Conservation (phyloP, 1,284 basidiomycete genomes). For the Fistulina hepatica region DNA sequence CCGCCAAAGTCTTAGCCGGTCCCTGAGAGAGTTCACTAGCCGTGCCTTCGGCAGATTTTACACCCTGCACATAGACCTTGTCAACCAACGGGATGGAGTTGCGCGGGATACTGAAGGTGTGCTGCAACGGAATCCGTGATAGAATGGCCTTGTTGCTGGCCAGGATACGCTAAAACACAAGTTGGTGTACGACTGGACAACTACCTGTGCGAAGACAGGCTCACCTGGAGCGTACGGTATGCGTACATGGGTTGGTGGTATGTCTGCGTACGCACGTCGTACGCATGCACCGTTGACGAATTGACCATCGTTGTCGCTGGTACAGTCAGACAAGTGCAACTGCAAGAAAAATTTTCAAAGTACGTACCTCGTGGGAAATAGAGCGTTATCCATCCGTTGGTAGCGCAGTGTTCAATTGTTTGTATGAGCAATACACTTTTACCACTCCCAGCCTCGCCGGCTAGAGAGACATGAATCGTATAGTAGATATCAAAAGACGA, state of each 20-base stretch:
- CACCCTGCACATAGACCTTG: no score
- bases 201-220: no score
- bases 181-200: no score
- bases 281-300: slow-evolving; percentile 66
- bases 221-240: slow-evolving; percentile 47
- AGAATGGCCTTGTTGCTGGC: slow-evolving; percentile 43
- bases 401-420: slow-evolving; percentile 60
- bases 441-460: slow-evolving; percentile 67
- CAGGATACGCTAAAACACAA: slow-evolving; percentile 45
- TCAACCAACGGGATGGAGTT: no score
- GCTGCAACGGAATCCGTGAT: no score
- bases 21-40: no score
- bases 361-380: slow-evolving; percentile 74
- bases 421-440: slow-evolving; percentile 82
- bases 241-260: slow-evolving; percentile 71
- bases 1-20: no score
- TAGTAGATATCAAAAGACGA: background rate
- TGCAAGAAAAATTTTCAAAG: slow-evolving; percentile 4
- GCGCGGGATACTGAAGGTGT: no score
- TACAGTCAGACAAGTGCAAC: background rate
- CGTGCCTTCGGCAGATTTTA: no score
- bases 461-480: background rate
- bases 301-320: slow-evolving; percentile 66
- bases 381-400: slow-evolving; percentile 69
- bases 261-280: slow-evolving; percentile 64